phyloP scores from a whole-genome alignment of 2,329 filamentous ascomycete genomes.

The Fusarium bactridioides region DNA sequence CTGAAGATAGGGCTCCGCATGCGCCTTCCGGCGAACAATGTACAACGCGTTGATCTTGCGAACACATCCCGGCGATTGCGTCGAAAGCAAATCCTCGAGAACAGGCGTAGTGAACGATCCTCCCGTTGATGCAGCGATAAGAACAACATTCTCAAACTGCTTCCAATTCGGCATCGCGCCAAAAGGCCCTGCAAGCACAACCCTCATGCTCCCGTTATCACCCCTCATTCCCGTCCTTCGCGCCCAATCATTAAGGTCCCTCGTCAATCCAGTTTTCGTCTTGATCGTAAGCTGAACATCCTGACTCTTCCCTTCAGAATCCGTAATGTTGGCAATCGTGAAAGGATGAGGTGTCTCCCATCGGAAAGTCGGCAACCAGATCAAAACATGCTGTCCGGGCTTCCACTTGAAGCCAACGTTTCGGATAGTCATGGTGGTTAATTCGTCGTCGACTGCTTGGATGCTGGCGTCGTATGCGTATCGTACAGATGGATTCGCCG shows the following conservation, averaged over 20 bases:
- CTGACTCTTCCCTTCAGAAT: not conserved
- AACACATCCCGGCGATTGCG: conserved; percentile 31
- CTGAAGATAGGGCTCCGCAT: conserved; percentile 32
- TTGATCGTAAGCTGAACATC: conserved; percentile 38
- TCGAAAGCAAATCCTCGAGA: conserved; percentile 30
- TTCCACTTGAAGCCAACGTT: conserved; percentile 35
- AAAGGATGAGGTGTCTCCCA: conserved; percentile 40
- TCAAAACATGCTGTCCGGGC: conserved; percentile 39
- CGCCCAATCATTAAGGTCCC: conserved; percentile 35
- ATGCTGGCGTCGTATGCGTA: conserved; percentile 32
- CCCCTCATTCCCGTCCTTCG: conserved; percentile 18
- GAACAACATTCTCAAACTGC: conserved; percentile 36
- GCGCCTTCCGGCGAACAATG: conserved; percentile 30
- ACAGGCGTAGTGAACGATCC: conserved; percentile 38
- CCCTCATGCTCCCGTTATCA: conserved; percentile 15
- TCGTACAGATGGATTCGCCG: conserved; percentile 12
- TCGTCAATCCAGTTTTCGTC: conserved; percentile 37
- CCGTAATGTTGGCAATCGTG: conserved; percentile 32
- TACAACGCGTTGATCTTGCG: conserved; percentile 35
- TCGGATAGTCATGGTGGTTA: conserved; percentile 32
- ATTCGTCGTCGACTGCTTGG: conserved; percentile 30
- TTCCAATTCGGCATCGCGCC: conserved; percentile 34
- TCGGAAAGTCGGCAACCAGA: conserved; percentile 38
- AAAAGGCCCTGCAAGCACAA: conserved; percentile 38
- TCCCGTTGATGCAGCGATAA: conserved; percentile 35